Evolutionary conservation across 129 eudicot species (phyloP), one percentile per base, ranked within the genome.

Genomic region (Rutidosis leptorrhynchoides): DNA sequence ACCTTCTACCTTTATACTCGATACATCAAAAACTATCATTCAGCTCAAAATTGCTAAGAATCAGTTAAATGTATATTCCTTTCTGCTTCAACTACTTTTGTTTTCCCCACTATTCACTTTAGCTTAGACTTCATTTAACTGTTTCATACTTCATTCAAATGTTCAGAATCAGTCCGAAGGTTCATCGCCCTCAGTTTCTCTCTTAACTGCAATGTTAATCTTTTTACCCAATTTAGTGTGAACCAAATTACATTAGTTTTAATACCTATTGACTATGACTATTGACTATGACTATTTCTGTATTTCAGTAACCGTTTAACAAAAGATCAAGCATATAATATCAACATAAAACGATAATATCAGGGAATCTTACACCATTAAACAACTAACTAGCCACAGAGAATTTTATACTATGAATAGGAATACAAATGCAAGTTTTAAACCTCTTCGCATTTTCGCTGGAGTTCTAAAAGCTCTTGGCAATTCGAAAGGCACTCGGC

Each of bases 381-480:
- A 45, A 22, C 26, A 51, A 30, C 52, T 48, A 49, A 48, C n/a
- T 69, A 62, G 26, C 35, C 28, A 72, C 35, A 57, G 32, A 9
- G 14, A 14, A 5, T 10, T 7, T 17, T 5, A 25, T 3, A 58
- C 11, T n/a, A 28, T 51, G 68, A 60, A 23, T 69, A 76, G 21
- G 52, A 51, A 52, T 28, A 53, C 28, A 23, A 9, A 17, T 53
- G 37, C 21, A 25, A 4, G 28, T 26, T 19, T 19, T 71, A 16
- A 58, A 82, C 91, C 91, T 82, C 91, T 64, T 85, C 81, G 24
- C 85, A 79, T 69, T 79, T 82, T 74, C 79, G 79, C 67, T 85
- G 91, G 65, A 85, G 85, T 68, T 82, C 83, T 65, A 82, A 75
- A 59, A 85, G 91, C 80, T 82, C 87, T 68, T 82, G 91, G 67